Evolutionary conservation across 169 alveolate genomes (phyloP).

Genomic region (Prorocentrum cordatum): DNA sequence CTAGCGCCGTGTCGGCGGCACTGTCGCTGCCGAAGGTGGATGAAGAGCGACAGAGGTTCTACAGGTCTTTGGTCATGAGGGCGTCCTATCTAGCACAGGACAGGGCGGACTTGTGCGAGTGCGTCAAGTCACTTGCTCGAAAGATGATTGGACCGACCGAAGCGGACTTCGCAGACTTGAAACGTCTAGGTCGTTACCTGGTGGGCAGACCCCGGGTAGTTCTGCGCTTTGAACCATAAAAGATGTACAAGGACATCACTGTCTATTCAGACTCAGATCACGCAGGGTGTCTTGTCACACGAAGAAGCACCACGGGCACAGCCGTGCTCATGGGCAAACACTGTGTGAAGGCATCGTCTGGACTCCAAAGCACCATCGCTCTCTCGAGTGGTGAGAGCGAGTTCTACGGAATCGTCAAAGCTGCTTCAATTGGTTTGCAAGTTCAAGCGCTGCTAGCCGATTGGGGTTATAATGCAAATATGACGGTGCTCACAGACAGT

Average conservation of each 20-base stretch:
- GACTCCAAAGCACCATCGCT: background rate
- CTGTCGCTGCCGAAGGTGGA: background rate
- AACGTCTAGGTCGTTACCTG: background rate
- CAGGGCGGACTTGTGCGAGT: background rate
- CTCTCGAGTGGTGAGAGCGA: background rate
- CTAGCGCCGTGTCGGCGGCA: background rate
- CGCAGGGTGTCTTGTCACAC: too few species aligned
- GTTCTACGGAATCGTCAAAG: background rate
- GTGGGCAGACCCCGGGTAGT: too few species aligned
- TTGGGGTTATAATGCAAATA: background rate
- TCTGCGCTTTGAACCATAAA: too few species aligned
- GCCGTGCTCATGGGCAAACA: too few species aligned
- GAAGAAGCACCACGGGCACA: too few species aligned
- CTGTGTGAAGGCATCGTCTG: too few species aligned
- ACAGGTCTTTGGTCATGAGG: background rate
- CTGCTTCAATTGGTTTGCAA: background rate
- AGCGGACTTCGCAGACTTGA: background rate
- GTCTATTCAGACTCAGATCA: too few species aligned
- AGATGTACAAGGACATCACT: too few species aligned
- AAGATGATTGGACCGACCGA: background rate
- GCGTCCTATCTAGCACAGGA: conserved; percentile 1
- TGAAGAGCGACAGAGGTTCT: too few species aligned
- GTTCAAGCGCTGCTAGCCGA: background rate
- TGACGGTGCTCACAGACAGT: background rate
- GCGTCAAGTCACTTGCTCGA: background rate